Evolutionary conservation across 495 filamentous ascomycete species (phyloP).

Genomic region (Aspergillus mulundensis): DNA sequence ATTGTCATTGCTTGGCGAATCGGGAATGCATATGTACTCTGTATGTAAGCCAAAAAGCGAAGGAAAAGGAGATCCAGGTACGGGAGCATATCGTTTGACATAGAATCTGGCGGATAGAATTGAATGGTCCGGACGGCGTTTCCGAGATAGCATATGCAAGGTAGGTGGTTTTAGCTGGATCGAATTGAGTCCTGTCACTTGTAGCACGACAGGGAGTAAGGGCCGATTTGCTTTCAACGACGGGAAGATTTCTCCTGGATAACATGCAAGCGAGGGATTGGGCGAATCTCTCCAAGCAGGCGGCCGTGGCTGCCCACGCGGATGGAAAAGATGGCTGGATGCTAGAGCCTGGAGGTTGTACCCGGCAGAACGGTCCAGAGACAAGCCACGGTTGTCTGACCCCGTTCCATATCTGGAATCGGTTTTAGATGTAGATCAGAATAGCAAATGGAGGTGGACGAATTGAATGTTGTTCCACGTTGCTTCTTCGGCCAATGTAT

Average conservation of each 20-base stretch:
- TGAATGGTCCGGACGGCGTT: conserved; percentile 18
- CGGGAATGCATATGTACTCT: neutral
- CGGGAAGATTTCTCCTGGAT: neutral
- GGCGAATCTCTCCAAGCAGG: neutral
- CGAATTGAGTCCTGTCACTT: conserved; percentile 9
- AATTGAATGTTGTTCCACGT: conserved; percentile 9
- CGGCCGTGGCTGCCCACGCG: neutral
- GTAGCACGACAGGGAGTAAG: neutral
- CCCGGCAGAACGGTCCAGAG: conserved; percentile 12
- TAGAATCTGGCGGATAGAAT: neutral
- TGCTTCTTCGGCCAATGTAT: conserved; percentile 14
- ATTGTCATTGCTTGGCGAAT: neutral
- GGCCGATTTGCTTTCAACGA: neutral
- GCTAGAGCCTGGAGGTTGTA: conserved; percentile 1
- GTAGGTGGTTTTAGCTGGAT: conserved; percentile 18
- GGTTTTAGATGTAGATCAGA: conserved; percentile 6
- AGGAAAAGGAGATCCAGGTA: conserved; percentile 5
- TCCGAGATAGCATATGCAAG: conserved; percentile 24
- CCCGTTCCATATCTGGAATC: conserved; percentile 2
- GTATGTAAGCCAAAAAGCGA: neutral
- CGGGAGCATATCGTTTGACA: neutral
- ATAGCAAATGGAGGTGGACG: neutral
- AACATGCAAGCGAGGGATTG: neutral
- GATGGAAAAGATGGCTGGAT: neutral
- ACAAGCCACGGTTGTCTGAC: conserved; percentile 15